phyloP scores from a whole-genome alignment of 179 eudicot genomes.

The Patellifolia procumbens region DNA sequence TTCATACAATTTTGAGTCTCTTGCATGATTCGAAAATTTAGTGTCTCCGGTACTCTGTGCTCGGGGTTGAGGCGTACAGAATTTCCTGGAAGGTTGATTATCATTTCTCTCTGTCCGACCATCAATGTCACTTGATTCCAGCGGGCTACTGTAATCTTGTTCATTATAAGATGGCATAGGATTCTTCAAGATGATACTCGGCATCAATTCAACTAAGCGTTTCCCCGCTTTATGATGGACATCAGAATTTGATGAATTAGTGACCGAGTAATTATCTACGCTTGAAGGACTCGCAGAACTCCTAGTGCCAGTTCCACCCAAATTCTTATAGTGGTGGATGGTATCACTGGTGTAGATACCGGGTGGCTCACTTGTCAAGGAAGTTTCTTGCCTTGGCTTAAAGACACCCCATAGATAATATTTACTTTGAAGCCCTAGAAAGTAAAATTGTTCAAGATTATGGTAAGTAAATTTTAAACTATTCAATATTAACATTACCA shows the following conservation, averaged over 20 bases:
- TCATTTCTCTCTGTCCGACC: background rate
- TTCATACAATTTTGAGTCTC: background rate
- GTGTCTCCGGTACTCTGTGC: background rate
- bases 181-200: background rate
- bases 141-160: background rate
- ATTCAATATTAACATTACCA: background rate
- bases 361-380: background rate
- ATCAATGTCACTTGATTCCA: background rate
- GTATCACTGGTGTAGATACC: background rate
- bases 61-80: background rate
- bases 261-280: background rate
- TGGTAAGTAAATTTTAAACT: background rate
- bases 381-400: slow-evolving; percentile 20
- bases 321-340: background rate
- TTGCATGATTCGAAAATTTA: background rate
- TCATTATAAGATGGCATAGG: background rate
- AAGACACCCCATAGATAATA: slow-evolving; percentile 49
- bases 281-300: slow-evolving; percentile 10
- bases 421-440: slow-evolving; percentile 37
- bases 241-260: background rate
- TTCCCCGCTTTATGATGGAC: background rate
- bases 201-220: slow-evolving; percentile 3
- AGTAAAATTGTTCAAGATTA: background rate
- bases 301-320: background rate
- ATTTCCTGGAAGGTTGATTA: background rate